Evolutionary conservation across 768 basidiomycete genomes (phyloP).

Genomic region (Rhizopogon roseolus): DNA sequence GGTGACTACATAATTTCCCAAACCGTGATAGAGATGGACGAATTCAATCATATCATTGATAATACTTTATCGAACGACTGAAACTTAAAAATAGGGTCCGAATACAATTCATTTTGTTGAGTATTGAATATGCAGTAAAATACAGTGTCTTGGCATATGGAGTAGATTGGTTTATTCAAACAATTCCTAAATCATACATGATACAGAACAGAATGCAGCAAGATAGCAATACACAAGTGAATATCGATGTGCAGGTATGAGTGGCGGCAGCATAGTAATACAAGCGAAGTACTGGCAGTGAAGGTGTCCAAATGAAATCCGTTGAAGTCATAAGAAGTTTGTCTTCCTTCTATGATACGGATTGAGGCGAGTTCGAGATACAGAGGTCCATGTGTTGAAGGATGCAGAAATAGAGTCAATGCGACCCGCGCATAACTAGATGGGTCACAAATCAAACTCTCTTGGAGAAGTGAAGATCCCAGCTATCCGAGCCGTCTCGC

Average conservation of each 20-base stretch:
- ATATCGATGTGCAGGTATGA: neutral
- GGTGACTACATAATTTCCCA: too few relatives aligned
- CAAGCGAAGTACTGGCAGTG: neutral
- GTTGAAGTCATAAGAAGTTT: neutral
- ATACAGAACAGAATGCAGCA: neutral
- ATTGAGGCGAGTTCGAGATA: neutral
- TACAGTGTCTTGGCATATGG: neutral
- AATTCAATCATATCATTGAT: too few relatives aligned
- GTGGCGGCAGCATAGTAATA: neutral
- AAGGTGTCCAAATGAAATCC: neutral
- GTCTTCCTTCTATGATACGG: too few relatives aligned
- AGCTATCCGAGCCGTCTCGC: conserved; percentile 21
- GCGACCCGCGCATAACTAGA: neutral
- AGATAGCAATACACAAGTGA: neutral
- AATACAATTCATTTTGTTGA: neutral
- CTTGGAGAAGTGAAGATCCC: conserved; percentile 22
- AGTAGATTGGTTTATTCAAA: neutral
- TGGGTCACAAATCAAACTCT: conserved; percentile 9
- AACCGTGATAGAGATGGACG: too few relatives aligned
- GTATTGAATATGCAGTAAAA: neutral
- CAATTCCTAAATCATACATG: neutral
- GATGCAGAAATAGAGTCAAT: neutral
- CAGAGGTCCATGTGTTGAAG: neutral
- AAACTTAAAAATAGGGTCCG: neutral
- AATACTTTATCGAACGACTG: too few relatives aligned